Evolutionary conservation across 768 basidiomycete species (phyloP), one percentile per base, ranked within the genome.

Genomic region (Trametes coccinea): DNA sequence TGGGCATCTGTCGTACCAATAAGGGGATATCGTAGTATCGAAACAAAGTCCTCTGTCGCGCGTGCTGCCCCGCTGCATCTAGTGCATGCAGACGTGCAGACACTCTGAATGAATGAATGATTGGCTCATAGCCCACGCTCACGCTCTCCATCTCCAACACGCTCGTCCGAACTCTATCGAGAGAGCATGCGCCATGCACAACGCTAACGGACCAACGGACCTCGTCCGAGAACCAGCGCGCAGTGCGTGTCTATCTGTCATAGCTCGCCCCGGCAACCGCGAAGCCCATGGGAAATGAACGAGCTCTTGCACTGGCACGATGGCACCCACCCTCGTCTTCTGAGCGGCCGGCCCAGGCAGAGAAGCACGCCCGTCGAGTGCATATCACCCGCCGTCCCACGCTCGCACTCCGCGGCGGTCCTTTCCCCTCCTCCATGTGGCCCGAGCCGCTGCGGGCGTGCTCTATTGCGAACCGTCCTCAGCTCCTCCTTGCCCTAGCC

Each of bases 251-350:
- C 43, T 52, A 58, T 41, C 64, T 65, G 64, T 48, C 64, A 64
- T 7, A 37, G 48, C 53, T 59, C 43, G 43, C 57, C 41, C 51
- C 56, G 60, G 64, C 47, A 59, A 62, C 64, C 37, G 52, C 53
- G 64, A 65, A 65, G 56, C 55, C 30, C 45, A 62, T 65, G 64
- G 64, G 64, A 65, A 60, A 39, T 51, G 43, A 52, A 45, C 47
- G 47, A 37, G n/a, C 44, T 8, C 44, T n/a, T 45, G 44, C 44
- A 22, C 49, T 31, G 29, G 49, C 16, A 11, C 49, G 33, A 33
- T 37, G 34, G 33, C 55, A 48, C 55, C 46, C 55, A 56, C 55
- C 46, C 55, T 37, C 41, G 33, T 56, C 46, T 40, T 37, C 34
- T 37, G 34, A 6, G 17, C 44, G 48, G 61, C 46, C 62, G 43